Evolutionary conservation across 2,329 filamentous ascomycete species (phyloP).

Genomic region (Phaeophleospora eucalypticola): DNA sequence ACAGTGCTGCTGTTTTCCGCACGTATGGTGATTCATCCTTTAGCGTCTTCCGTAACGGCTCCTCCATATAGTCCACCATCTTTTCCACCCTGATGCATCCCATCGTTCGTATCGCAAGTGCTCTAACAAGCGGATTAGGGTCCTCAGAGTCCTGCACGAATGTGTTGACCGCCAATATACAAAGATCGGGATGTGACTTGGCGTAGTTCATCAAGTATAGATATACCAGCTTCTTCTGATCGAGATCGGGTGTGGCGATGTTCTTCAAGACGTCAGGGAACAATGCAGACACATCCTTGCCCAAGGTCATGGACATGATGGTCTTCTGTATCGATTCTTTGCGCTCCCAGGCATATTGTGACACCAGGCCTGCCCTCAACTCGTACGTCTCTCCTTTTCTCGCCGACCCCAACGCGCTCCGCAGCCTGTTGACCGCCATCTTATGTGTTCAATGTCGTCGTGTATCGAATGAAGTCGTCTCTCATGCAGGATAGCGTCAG

Average conservation of each 20-base stretch:
- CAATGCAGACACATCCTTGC: conserved; percentile 94
- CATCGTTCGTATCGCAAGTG: conserved; percentile 95
- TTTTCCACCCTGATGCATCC: conserved; percentile 97
- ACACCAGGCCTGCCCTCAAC: conserved; percentile 87
- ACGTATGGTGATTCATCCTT: conserved; percentile 98
- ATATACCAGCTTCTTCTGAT: conserved; percentile 99
- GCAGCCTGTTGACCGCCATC: conserved; percentile 96
- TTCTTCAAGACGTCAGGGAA: conserved; percentile 99
- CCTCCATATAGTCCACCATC: conserved; percentile 99
- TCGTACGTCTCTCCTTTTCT: conserved; percentile 98
- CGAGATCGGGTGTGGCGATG: conserved; percentile 87
- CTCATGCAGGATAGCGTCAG: background rate
- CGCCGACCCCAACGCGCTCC: conserved; percentile 86
- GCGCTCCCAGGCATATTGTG: conserved; percentile 97
- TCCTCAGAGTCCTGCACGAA: conserved; percentile 99
- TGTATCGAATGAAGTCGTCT: background rate
- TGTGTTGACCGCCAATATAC: conserved; percentile 97
- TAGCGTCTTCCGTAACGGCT: conserved; percentile 90
- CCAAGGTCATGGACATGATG: conserved; percentile 99
- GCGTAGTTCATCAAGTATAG: conserved; percentile 99
- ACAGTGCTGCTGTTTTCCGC: conserved; percentile 95
- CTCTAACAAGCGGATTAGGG: conserved; percentile 90
- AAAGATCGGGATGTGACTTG: conserved; percentile 96
- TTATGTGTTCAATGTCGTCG: conserved; percentile 8
- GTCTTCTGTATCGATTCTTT: conserved; percentile 99